Conservation (phyloP, 352 stramenopile species). For the Phytophthora foliorum region DNA sequence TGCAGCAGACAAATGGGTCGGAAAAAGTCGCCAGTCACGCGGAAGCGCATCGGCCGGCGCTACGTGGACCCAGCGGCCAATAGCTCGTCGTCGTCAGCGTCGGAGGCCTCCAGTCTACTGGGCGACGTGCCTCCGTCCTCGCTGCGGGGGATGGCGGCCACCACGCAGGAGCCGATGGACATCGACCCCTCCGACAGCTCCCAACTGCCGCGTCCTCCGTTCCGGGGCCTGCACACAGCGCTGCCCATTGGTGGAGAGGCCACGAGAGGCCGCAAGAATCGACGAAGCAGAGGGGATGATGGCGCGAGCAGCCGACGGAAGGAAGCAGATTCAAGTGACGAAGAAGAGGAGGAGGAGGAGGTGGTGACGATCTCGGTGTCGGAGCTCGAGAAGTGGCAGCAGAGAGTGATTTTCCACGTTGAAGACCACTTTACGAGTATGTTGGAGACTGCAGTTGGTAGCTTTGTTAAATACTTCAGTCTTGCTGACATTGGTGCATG, state of each 20-base stretch:
- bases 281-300: constrained; percentile 29
- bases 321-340: constrained; percentile 11
- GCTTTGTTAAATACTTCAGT: neutral
- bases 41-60: constrained; percentile 35
- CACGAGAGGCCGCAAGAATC: constrained; percentile 6
- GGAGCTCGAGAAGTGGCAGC: constrained; percentile 75
- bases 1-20: constrained; percentile 36
- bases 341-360: constrained; percentile 27
- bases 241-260: constrained; percentile 14
- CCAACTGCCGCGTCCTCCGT: constrained; percentile 4
- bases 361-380: constrained; percentile 55
- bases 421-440: constrained; percentile 78
- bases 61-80: constrained; percentile 19
- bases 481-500: constrained; percentile 15
- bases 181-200: constrained; percentile 19
- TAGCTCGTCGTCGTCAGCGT: constrained; percentile 3
- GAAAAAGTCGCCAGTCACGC: constrained; percentile 45
- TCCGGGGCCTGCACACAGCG: constrained; percentile 10
- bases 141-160: constrained; percentile 11
- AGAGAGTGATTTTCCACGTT: constrained; percentile 63
- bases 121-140: constrained; percentile 19
- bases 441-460: constrained; percentile 17
- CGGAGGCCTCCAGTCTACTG: constrained; percentile 6
- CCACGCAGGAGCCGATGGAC: constrained; percentile 29
- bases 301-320: neutral